Conservation (phyloP, 2,329 filamentous ascomycete genomes). For the Daldinia sp. region DNA sequence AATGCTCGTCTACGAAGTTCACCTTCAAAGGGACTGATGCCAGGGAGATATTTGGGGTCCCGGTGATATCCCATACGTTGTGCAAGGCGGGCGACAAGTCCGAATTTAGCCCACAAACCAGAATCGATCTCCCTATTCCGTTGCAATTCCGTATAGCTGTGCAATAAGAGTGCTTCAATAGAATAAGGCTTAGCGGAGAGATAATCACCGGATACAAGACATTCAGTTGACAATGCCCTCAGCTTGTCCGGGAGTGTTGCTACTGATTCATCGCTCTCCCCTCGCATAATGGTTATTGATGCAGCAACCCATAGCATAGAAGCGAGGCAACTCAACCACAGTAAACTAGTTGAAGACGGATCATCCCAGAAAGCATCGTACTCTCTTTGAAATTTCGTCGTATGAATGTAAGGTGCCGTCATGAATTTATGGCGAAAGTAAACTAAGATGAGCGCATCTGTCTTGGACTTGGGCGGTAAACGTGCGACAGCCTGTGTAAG, state of each 20-base stretch:
- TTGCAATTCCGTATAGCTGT: conserved; percentile 58
- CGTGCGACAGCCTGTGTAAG: conserved; percentile 51
- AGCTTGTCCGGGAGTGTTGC: conserved; percentile 50
- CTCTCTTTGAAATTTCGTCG: conserved; percentile 60
- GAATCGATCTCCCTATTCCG: conserved; percentile 58
- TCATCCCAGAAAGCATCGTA: conserved; percentile 63
- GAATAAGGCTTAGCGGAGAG: conserved; percentile 59
- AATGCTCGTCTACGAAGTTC: conserved; percentile 65
- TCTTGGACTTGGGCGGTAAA: conserved; percentile 50
- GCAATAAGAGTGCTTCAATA: conserved; percentile 63
- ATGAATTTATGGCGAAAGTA: conserved; percentile 53
- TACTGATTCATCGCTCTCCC: conserved; percentile 46
- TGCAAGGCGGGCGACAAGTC: conserved; percentile 61
- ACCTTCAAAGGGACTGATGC: conserved; percentile 61
- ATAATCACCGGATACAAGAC: conserved; percentile 63
- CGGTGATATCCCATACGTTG: conserved; percentile 66
- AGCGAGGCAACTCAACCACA: conserved; percentile 65
- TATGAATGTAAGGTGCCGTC: conserved; percentile 54
- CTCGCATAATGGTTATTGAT: conserved; percentile 53
- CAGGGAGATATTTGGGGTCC: conserved; percentile 58
- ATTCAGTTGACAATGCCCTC: conserved; percentile 57
- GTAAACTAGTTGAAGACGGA: conserved; percentile 55
- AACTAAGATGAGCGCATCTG: conserved; percentile 52
- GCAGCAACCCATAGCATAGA: conserved; percentile 60
- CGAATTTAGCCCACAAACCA: conserved; percentile 62